Base-by-base conservation (phyloP, 805 yeast species). In the Starmerella vitae region DNA sequence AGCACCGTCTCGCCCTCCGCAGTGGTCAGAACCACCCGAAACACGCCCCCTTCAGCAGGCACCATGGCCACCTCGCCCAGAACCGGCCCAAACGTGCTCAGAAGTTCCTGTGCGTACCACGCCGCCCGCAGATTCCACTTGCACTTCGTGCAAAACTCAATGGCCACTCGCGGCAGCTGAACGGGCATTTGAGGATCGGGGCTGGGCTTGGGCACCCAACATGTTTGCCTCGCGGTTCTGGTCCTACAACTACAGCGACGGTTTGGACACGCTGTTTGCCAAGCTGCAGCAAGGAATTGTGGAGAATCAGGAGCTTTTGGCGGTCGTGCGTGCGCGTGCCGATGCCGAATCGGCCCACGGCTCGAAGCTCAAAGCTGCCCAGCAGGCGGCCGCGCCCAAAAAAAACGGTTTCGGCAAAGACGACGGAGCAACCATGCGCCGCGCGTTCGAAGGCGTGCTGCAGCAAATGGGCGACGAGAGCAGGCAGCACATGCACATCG, bases 111-210 rank as follows among this genome's bases (percentile, higher is more conserved):
- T 24, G 74, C 63, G 49, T 82, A 82, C 94, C 94, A 85, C 0
- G 82, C 69, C 2, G 94, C 93, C 10, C 95, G 63, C 34, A 82
- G 68, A 50, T 80, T 79, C 95, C 95, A 84, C 52, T 79, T 78
- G 64, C 95, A 84, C 53, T 70, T 72, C 28, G 79, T 78, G 55
- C 95, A 84, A 59, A 77, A 84, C 48, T 71, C 67, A 30, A 84
- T 82, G 4, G 72, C 61, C 2, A 84, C 70, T 32, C 74, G 63
- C 2, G 93, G 91, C 42, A 66, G 74, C 22, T 45, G 43, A 22
- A 43, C 25, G 17, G 24, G 38, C 37, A 25, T 34, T 10, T 25
- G 14, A 7, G 17, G 18, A 24, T 33, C 10, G 26, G 26, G 26
- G 7, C 26, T 10, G 10, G 17, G 8, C 26, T 32, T 20, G 17